phyloP scores from a whole-genome alignment of 2,329 filamentous ascomycete species.

The Fusarium nanum region DNA sequence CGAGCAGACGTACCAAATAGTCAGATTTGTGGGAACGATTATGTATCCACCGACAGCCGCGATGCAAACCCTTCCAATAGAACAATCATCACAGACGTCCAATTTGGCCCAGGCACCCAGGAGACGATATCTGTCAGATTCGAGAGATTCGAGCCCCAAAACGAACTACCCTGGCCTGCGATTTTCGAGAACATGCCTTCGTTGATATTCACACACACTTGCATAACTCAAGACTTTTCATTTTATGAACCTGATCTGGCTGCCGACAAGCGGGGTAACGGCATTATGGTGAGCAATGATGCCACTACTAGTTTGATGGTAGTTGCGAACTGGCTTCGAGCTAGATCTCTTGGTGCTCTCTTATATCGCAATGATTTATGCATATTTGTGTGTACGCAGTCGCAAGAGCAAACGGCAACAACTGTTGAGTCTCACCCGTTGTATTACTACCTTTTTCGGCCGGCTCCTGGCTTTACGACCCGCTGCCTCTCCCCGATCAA shows the following conservation, averaged over 20 bases:
- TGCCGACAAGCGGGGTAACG: slow-evolving; percentile 37
- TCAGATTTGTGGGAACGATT: background rate
- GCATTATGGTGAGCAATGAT: slow-evolving; percentile 30
- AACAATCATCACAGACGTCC: slow-evolving; percentile 29
- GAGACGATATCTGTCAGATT: slow-evolving; percentile 28
- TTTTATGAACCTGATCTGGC: slow-evolving; percentile 15
- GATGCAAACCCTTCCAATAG: background rate
- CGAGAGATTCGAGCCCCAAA: slow-evolving; percentile 4
- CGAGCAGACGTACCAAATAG: background rate
- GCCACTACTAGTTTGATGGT: slow-evolving; percentile 39
- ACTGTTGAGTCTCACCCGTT: slow-evolving; percentile 31
- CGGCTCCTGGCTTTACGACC: slow-evolving; percentile 33
- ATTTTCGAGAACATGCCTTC: slow-evolving; percentile 42
- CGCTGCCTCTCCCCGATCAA: slow-evolving; percentile 45
- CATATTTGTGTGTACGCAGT: slow-evolving; percentile 55
- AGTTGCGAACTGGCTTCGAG: slow-evolving; percentile 51
- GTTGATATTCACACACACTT: slow-evolving; percentile 52
- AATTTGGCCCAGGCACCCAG: slow-evolving; percentile 28
- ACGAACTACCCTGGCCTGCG: slow-evolving; percentile 43
- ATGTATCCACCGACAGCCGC: background rate
- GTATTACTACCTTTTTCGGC: slow-evolving; percentile 54
- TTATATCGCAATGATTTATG: slow-evolving; percentile 49
- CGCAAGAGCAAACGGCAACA: background rate
- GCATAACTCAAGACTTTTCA: slow-evolving; percentile 51
- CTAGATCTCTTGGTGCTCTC: slow-evolving; percentile 53